Base-by-base conservation (phyloP, 495 filamentous ascomycete species). In the Pseudomonodictys pantanalensis region DNA sequence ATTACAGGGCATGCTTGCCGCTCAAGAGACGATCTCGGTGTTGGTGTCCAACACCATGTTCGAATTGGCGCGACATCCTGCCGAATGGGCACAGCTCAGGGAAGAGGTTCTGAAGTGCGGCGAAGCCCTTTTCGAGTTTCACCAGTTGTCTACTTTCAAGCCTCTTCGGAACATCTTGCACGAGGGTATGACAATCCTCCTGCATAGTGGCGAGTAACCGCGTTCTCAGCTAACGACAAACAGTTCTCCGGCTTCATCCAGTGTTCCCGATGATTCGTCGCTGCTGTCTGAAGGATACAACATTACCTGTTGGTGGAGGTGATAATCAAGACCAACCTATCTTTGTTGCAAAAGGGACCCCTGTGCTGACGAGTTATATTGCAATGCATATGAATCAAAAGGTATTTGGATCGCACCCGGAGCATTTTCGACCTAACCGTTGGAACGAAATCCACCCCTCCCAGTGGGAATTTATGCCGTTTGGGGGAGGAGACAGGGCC, bases 11-110 rank as follows among this genome's bases (percentile, higher is more conserved):
- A 52, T 52, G 22, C 7, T 52, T 6, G 50, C 22, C 3, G 28
- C 50, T 15, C 29, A 52, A 24, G 50, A 52, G 12, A 52, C 50
- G 20, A 52, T 32, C 22, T 38, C 50, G 2, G 32, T 52, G 17
- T 20, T 52, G 6, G 10, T 41, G 2, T 30, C 22, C 7, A 52
- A 52, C 23, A 52, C 50, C 2, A 24, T 52, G 7, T 26, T 30
- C 22, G 20, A 39, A 3, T 32, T 52, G 3, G 28, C 50, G 2
- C 28, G 50, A 38, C 29, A 30, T 38, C 50, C 50, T 1, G 29
- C 9, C 2, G 3, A 22, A 2, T 52, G 50, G 50, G 11, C 7
- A 11, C 11, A 39, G 17, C 50, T 52, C 2, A 3, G 50, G 2
- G 30, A 38, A 12, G 29, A 52, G 33, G 50, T 41, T 8, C 33